phyloP scores from a whole-genome alignment of 2,329 filamentous ascomycete genomes.

The Ophiostoma ulmi region DNA sequence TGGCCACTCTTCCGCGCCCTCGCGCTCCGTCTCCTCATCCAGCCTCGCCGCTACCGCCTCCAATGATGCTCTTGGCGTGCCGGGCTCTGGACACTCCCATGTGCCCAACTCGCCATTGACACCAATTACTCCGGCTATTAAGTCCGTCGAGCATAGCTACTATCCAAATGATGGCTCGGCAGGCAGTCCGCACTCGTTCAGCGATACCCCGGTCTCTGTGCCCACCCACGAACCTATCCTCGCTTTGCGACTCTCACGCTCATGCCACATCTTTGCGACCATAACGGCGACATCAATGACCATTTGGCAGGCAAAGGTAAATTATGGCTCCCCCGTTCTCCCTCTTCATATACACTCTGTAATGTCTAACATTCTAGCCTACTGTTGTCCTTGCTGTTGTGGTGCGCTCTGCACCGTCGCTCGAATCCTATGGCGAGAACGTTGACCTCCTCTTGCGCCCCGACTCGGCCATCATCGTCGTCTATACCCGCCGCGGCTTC shows the following conservation, averaged over 20 bases:
- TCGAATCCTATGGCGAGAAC: conserved; percentile 80
- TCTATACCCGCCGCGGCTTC: conserved; percentile 79
- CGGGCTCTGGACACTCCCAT: conserved; percentile 35
- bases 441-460: conserved; percentile 79
- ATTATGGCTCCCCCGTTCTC: too few relatives aligned
- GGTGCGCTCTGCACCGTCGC: conserved; percentile 71
- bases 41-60: conserved; percentile 29
- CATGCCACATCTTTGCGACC: conserved; percentile 77
- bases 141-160: conserved; percentile 53
- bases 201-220: conserved; percentile 30
- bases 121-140: conserved; percentile 53
- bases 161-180: conserved; percentile 34
- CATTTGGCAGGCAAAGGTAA: conserved; percentile 93
- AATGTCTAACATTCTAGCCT: conserved; percentile 50
- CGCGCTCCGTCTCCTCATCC: conserved; percentile 22
- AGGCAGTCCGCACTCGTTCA: conserved; percentile 28
- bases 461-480: conserved; percentile 85
- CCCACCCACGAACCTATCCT: conserved; percentile 61
- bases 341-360: conserved; percentile 16
- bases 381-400: conserved; percentile 83
- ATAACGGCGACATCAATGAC: conserved; percentile 80
- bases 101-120: conserved; percentile 48
- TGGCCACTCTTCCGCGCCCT: conserved; percentile 20
- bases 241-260: conserved; percentile 70
- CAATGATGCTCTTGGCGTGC: conserved; percentile 37